Evolutionary conservation across 192 early-diverging fungal genomes (phyloP).

Genomic region (Podila verticillata): DNA sequence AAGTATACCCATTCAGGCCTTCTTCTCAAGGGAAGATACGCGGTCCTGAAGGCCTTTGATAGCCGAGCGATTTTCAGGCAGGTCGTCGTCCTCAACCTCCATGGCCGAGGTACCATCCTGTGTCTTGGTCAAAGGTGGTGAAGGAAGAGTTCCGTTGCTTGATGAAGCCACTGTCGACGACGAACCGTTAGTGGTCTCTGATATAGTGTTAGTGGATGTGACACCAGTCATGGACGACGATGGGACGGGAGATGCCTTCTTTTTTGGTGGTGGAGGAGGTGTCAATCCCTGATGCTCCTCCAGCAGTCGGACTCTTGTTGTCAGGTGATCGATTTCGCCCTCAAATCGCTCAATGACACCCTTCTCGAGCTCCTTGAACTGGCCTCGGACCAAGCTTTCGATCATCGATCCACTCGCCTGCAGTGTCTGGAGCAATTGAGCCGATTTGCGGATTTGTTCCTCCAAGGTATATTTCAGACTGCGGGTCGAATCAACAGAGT

Average conservation of each 20-base stretch:
- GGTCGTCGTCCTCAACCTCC: conserved; percentile 36
- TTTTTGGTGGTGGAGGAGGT: conserved; percentile 28
- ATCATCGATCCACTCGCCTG: conserved; percentile 80
- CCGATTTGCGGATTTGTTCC: conserved; percentile 79
- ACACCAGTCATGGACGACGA: conserved; percentile 30
- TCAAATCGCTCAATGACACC: conserved; percentile 62
- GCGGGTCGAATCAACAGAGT: conserved; percentile 67
- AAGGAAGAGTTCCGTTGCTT: conserved; percentile 23
- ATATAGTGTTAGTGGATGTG: not conserved
- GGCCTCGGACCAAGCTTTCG: conserved; percentile 78
- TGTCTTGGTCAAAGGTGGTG: conserved; percentile 36
- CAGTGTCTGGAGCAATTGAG: conserved; percentile 77
- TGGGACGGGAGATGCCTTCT: not conserved
- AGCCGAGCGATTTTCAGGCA: conserved; percentile 4
- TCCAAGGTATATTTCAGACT: conserved; percentile 73
- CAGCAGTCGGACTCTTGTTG: conserved; percentile 35
- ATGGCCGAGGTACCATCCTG: conserved; percentile 22
- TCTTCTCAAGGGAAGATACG: conserved; percentile 18
- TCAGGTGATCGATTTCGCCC: conserved; percentile 51
- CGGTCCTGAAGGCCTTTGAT: conserved; percentile 31
- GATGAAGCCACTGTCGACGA: not conserved
- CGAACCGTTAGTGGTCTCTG: not conserved
- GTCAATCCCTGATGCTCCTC: conserved; percentile 48
- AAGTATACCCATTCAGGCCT: not conserved
- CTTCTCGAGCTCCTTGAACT: conserved; percentile 80